Evolutionary conservation across 306 rosid species (phyloP).

Genomic region (Fragaria ananassa): DNA sequence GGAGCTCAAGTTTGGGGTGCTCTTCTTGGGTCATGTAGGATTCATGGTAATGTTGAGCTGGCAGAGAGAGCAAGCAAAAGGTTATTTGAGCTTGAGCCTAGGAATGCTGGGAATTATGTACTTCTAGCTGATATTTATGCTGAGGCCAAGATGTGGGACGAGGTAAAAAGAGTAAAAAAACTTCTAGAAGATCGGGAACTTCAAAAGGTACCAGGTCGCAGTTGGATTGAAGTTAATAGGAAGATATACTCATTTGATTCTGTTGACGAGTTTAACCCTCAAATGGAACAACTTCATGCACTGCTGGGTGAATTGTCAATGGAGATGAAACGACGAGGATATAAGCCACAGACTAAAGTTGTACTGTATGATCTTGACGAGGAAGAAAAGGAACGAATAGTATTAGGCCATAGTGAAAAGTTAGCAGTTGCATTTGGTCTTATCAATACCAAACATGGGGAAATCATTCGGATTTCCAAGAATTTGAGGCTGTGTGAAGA

Average conservation of each 20-base stretch:
- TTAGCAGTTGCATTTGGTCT: constrained; percentile 93
- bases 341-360: constrained; percentile 57
- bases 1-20: constrained; percentile 87
- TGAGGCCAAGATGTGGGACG: constrained; percentile 65
- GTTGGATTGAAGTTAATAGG: constrained; percentile 79
- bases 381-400: constrained; percentile 76
- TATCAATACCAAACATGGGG: constrained; percentile 62
- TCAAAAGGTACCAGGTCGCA: constrained; percentile 74
- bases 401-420: constrained; percentile 90
- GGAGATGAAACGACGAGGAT: constrained; percentile 77
- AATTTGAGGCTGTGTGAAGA: constrained; percentile 93
- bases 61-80: constrained; percentile 74
- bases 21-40: constrained; percentile 83
- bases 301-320: constrained; percentile 50
- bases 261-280: constrained; percentile 62
- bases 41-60: constrained; percentile 74
- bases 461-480: constrained; percentile 73
- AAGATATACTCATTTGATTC: constrained; percentile 69
- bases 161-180: constrained; percentile 65
- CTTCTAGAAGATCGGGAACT: constrained; percentile 56
- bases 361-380: constrained; percentile 75
- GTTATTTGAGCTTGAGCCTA: constrained; percentile 78
- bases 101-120: constrained; percentile 84
- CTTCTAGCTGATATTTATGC: constrained; percentile 83
- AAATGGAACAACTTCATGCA: constrained; percentile 64